Base-by-base conservation (phyloP, 805 yeast genomes). In the Zygoascus tannicola region DNA sequence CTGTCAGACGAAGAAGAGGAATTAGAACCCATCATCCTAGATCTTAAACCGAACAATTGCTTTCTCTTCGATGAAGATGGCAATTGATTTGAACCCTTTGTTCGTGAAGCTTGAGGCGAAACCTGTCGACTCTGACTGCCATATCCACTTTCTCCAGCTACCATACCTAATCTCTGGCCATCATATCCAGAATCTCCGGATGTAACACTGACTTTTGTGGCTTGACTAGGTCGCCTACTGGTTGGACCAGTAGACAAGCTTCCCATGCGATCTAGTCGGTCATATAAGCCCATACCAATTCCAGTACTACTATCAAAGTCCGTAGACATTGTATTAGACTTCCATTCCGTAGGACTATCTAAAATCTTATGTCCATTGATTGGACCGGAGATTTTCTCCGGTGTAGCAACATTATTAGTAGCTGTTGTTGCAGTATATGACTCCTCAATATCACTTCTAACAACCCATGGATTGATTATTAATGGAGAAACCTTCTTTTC, bases 321-420 rank as follows among this genome's bases (percentile, higher is more conserved):
- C 12, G 30, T 26, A 26, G 30, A 26, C 7, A 7, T 26, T 12
- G 10, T 26, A 12, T 26, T 26, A 22, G 32, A 7, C 32, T 26
- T 26, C 33, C 32, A 26, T 22, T 37, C 32, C 10, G 40, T 37
- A 14, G 40, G 32, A n/a, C 40, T 23, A 8, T 37, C 40, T 15
- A n/a, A 18, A 16, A 46, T 46, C 22, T 34, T 42, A 16, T 43
- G 43, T 2, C 43, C 43, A 35, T 40, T 28, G 8, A 48, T 41
- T 2, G 51, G 51, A 2, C 47, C 45, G 15, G 51, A 48, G 2
- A 48, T 46, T 12, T 33, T 8, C 18, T 43, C 46, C 12, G 32
- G 8, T 16, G 35, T 34, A 4, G 26, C 32, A 10, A 40, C 22
- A 8, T 23, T 28, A 7, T 22, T 43, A 4, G 46, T 30, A 4